Evolutionary conservation across 2,329 filamentous ascomycete species (phyloP), one percentile per base, ranked within the genome.

Genomic region (Colletotrichum magnum): DNA sequence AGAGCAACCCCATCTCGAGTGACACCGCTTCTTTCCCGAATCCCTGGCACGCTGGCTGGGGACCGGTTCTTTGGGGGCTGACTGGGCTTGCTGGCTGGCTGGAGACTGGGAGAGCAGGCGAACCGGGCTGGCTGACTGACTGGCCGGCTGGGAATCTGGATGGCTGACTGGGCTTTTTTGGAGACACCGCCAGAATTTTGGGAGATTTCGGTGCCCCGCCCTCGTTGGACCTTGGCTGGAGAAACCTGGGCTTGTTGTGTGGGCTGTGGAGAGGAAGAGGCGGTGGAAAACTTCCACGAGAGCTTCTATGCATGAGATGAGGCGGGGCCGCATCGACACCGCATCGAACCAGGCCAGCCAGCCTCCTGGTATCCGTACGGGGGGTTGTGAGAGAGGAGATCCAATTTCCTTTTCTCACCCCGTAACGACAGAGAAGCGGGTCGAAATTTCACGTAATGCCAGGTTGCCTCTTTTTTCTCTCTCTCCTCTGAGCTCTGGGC

Each of bases 231-330:
- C 21, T 24, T 36, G 32, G 32, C 32, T 36, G 32, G 32, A 36
- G 32, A 36, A 36, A 36, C 32, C 32, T 36, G 32, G 32, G 32
- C 32, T 36, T 36, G 32, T 36, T 10, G 32, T 36, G 32, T 41
- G 28, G 43, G 48, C 58, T 68, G 60, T 18, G 21, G 28, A 43
- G 26, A 18, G 36, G 50, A 36, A 50, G 58, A 57, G 58, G 43
- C 58, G 18, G 43, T 68, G 43, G 32, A 54, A 64, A 32, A 39
- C 13, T 69, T 69, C 67, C 47, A 69, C 52, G 63, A 69, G 57
- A 69, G 57, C 63, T 69, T 69, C 67, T 57, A 69, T 69, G 67
- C 67, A 69, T 43, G 41, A 43, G 41, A 43, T 15, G 21, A 48
- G 26, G 58, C 58, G 58, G 58, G 47, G 32, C 32, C 9, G 32